Evolutionary conservation across 2,329 filamentous ascomycete species (phyloP).

Genomic region (Truncatella angustata): DNA sequence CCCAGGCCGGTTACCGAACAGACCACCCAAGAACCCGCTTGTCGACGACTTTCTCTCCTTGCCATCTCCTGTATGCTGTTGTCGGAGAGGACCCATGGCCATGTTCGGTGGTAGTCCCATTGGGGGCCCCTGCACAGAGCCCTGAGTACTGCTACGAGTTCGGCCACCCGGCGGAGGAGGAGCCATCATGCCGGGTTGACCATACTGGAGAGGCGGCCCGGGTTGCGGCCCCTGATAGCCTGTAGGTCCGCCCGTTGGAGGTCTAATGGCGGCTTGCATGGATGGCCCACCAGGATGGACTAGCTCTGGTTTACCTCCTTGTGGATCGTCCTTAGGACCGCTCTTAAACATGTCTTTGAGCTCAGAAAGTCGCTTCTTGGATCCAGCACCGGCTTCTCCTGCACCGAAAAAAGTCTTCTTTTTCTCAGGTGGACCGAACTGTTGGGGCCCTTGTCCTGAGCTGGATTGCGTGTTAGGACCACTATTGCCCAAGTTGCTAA

Average conservation of each 20-base stretch:
- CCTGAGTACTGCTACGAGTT: slow-evolving; percentile 1
- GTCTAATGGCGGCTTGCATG: slow-evolving; percentile 18
- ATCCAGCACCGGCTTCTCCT: background rate
- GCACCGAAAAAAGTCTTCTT: slow-evolving; percentile 38
- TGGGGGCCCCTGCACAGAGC: background rate
- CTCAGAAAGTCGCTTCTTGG: slow-evolving; percentile 28
- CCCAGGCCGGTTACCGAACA: slow-evolving; percentile 22
- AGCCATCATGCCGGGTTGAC: slow-evolving; percentile 3
- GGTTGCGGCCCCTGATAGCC: background rate
- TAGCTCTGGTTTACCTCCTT: slow-evolving; percentile 17
- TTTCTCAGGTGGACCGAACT: slow-evolving; percentile 29
- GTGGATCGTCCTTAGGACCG: slow-evolving; percentile 25
- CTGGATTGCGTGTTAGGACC: slow-evolving; percentile 15
- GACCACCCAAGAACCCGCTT: slow-evolving; percentile 24
- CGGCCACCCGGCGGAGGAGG: slow-evolving; percentile 4
- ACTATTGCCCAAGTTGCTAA: slow-evolving; percentile 27
- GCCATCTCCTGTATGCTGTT: slow-evolving; percentile 18
- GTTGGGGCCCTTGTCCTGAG: slow-evolving; percentile 13
- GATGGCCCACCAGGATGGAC: slow-evolving; percentile 14
- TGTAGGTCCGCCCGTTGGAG: slow-evolving; percentile 2
- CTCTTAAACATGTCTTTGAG: slow-evolving; percentile 28
- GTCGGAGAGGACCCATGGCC: background rate
- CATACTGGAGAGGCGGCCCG: slow-evolving; percentile 8
- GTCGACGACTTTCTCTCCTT: slow-evolving; percentile 20
- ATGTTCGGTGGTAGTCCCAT: background rate